Conservation (phyloP, 331 rosid species). For the Stylosanthes scabra region DNA sequence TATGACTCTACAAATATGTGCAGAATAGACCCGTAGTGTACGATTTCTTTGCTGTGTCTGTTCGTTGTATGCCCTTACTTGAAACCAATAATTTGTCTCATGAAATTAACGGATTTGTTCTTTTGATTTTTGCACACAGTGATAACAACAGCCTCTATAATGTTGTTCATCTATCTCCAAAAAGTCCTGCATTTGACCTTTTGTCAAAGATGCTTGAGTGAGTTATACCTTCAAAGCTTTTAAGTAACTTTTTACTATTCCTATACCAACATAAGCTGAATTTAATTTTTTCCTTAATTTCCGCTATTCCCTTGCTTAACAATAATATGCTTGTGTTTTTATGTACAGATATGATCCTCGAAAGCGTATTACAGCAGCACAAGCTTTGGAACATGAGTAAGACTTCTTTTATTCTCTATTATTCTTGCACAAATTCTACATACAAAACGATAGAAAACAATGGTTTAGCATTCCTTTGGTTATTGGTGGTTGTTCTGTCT, state of each 20-base stretch:
- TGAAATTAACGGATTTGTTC: constrained; percentile 26
- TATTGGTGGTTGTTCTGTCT: constrained; percentile 23
- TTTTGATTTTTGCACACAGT: constrained; percentile 53
- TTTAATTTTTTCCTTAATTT: constrained; percentile 5
- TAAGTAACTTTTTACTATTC: not conserved
- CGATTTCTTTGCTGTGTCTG: constrained; percentile 12
- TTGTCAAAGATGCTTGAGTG: constrained; percentile 98
- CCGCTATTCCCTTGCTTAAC: constrained; percentile 1
- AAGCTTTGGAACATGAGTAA: constrained; percentile 97
- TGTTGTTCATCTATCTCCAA: constrained; percentile 77
- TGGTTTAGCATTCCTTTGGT: constrained; percentile 16
- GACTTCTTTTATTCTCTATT: constrained; percentile 31
- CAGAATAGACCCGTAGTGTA: constrained; percentile 19
- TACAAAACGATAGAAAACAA: constrained; percentile 8
- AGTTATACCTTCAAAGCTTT: constrained; percentile 54
- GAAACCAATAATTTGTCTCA: constrained; percentile 7
- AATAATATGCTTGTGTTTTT: constrained; percentile 24
- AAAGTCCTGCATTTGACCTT: constrained; percentile 91
- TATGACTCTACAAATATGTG: constrained; percentile 13
- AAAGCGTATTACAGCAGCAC: constrained; percentile 88
- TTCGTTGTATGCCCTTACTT: constrained; percentile 11
- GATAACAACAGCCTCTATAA: constrained; percentile 73
- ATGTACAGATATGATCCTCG: constrained; percentile 94
- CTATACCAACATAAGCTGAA: not conserved
- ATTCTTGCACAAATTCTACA: constrained; percentile 15